A percentile compares a stretch with the other conserved stretches of the same genome.
Evolutionary conservation across 2,329 filamentous ascomycete genomes (phyloP).

Genomic region (Cladophialophora exuberans): DNA sequence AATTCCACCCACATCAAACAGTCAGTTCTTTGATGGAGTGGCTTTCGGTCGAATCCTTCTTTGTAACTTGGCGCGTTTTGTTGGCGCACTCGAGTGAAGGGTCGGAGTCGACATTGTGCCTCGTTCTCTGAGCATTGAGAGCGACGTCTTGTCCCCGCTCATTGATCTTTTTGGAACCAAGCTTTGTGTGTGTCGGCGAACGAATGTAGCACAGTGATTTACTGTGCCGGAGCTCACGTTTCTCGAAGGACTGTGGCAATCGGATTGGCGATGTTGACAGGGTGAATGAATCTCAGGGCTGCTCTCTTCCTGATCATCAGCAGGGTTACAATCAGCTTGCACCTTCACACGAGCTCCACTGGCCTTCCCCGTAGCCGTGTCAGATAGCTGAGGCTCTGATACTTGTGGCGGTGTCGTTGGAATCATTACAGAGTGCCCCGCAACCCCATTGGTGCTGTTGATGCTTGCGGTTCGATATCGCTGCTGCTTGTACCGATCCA

Average conservation of each 20-base stretch:
- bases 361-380: not conserved
- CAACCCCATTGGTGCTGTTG: constrained; percentile 8
- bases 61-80: constrained; percentile 20
- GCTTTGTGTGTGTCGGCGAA: constrained; percentile 22
- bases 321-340: not conserved
- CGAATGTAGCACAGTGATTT: constrained; percentile 25
- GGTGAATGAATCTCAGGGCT: not conserved
- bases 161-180: constrained; percentile 5
- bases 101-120: constrained; percentile 17
- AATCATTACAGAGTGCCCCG: not conserved
- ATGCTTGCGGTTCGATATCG: constrained; percentile 15
- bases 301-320: not conserved
- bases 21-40: not conserved
- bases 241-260: not conserved
- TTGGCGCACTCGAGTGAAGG: constrained; percentile 14
- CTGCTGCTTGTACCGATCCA: constrained; percentile 1
- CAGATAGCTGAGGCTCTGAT: not conserved
- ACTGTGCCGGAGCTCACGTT: not conserved
- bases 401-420: not conserved
- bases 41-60: constrained; percentile 9
- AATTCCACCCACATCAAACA: not conserved
- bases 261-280: not conserved
- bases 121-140: constrained; percentile 17
- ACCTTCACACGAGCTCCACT: not conserved
- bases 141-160: constrained; percentile 13